Conservation (phyloP, 1,284 basidiomycete species). For the Leccinum insolens region DNA sequence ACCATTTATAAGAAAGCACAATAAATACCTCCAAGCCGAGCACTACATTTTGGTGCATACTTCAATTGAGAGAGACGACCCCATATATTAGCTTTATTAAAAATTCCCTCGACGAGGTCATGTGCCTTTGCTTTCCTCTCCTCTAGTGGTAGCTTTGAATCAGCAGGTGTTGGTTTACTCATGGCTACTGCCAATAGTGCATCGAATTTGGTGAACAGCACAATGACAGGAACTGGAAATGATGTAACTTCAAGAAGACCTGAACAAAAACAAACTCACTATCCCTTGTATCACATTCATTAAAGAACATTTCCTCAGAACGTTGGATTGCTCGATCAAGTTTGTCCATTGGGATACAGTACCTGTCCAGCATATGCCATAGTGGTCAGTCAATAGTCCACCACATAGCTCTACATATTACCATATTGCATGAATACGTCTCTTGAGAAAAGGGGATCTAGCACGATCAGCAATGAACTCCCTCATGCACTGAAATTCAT, state of each 20-base stretch:
- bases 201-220: background rate
- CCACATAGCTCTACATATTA: background rate
- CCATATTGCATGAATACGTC: background rate
- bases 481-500: fast-evolving
- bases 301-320: background rate
- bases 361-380: background rate
- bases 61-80: background rate
- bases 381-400: background rate
- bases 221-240: background rate
- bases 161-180: background rate
- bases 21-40: background rate
- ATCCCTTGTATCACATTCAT: background rate
- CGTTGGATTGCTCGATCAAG: background rate
- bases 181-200: background rate
- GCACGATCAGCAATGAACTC: background rate
- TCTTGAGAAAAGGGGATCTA: background rate
- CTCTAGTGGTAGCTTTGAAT: background rate
- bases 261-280: background rate
- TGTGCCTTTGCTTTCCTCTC: background rate
- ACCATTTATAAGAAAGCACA: background rate
- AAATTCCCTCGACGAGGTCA: fast-evolving
- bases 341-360: background rate
- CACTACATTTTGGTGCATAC: background rate
- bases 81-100: background rate
- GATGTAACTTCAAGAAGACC: background rate